Evolutionary conservation across 805 yeast genomes (phyloP).

Genomic region (Ogataea trehaloabstinens): DNA sequence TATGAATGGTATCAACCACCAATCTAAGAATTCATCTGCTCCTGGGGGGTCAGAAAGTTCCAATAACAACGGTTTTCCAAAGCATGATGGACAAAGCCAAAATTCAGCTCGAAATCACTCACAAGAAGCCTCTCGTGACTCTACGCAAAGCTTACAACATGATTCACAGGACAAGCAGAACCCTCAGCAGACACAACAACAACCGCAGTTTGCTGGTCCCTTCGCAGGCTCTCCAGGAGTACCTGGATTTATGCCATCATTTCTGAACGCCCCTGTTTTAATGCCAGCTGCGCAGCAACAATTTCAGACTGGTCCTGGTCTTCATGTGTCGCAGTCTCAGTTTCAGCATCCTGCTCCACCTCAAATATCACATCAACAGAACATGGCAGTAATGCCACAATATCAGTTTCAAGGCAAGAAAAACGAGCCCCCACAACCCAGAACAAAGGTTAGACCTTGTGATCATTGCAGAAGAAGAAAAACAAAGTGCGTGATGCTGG

Average conservation of each 20-base stretch:
- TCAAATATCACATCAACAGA: constrained; percentile 2
- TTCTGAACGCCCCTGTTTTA: constrained; percentile 14
- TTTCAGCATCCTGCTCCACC: constrained; percentile 10
- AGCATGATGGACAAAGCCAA: not conserved
- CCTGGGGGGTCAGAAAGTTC: constrained; percentile 1
- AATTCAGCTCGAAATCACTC: not conserved
- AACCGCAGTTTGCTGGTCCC: constrained; percentile 2
- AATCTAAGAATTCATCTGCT: constrained; percentile 1
- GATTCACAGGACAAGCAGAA: constrained; percentile 3
- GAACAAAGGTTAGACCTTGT: constrained; percentile 59
- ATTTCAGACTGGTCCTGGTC: constrained; percentile 6
- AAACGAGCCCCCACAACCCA: constrained; percentile 37
- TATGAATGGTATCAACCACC: not conserved
- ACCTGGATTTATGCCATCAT: constrained; percentile 13
- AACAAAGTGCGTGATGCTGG: constrained; percentile 71
- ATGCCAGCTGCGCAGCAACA: constrained; percentile 10
- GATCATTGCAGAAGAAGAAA: constrained; percentile 82
- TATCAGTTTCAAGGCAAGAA: constrained; percentile 11
- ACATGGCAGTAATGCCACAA: not conserved
- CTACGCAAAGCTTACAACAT: not conserved
- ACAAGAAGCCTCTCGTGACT: not conserved
- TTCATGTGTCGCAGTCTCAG: constrained; percentile 7
- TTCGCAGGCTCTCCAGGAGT: constrained; percentile 9
- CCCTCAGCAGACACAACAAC: constrained; percentile 6
- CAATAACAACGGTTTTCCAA: not conserved